Evolutionary conservation across 2,329 filamentous ascomycete species (phyloP), one percentile per base, ranked within the genome.

Genomic region (Hypoxylon sp.): DNA sequence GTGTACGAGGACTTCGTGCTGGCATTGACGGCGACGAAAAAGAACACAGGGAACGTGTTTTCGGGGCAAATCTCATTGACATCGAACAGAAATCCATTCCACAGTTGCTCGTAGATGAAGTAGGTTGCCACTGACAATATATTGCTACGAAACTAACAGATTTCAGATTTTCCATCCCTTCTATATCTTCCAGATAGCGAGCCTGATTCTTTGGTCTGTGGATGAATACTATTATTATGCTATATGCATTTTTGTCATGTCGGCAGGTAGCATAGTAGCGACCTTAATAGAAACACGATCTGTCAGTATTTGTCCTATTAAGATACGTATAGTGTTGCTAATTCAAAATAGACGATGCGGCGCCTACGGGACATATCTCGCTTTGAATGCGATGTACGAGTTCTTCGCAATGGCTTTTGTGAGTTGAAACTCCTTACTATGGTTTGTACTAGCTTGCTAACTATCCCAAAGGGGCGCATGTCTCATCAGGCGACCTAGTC

Each of bases 171-270:
- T 99, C 65, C 94, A 99, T 68, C 95, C 94, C 0, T 99, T 99
- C 70, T 99, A 99, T 69, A 88, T 99, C 47, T 99, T 99, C 68
- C 94, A 99, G 72, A 87, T 97, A 64, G 93, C 92, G 36, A 97
- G 94, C 76, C 77, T 99, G 60, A 73, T 96, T 29, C 82, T 99
- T 3, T 99, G 94, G 94, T 97, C 93, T 7, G 69, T 97, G 61
- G 94, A 99, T 67, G 81, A 95, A 64, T 99, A 99, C 71, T 99
- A 97, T 69, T 99, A 97, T 74, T 99, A 99, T 71, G 94, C 94
- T 3, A 81, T 86, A 11, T 96, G 92, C 69, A 99, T 99, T 63
- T 96, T 99, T 63, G 68, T 93, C 54, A 97, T 99, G 71, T 99
- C 95, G 0, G 81, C 94, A 32, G 89, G 91, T 62, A 97, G 93